Conservation (phyloP, 2,329 filamentous ascomycete genomes). For the Penicillium sp. region DNA sequence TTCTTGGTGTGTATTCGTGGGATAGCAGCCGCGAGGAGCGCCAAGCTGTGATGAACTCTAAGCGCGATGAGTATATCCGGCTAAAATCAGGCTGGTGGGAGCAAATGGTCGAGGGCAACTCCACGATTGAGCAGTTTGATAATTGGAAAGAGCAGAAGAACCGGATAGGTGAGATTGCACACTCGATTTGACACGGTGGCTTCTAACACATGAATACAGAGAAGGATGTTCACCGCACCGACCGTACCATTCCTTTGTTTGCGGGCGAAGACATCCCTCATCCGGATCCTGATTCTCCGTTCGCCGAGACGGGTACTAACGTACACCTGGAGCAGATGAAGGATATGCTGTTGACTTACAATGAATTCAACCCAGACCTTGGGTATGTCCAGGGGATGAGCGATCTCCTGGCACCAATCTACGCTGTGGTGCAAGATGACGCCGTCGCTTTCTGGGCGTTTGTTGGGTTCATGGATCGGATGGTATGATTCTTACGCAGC, state of each 20-base stretch:
- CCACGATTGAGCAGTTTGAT: conserved; percentile 77
- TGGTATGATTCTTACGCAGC: conserved; percentile 51
- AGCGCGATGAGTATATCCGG: conserved; percentile 89
- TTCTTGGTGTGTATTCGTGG: conserved; percentile 91
- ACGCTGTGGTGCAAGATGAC: conserved; percentile 96
- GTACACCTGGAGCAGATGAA: conserved; percentile 99
- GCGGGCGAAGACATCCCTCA: conserved; percentile 95
- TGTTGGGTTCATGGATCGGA: conserved; percentile 92
- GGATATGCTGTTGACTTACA: conserved; percentile 97
- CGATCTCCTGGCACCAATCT: conserved; percentile 90
- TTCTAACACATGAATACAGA: conserved; percentile 60
- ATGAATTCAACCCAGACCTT: conserved; percentile 92
- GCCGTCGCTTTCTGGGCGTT: conserved; percentile 97
- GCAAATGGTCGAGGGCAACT: conserved; percentile 76
- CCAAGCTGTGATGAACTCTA: conserved; percentile 75
- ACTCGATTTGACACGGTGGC: conserved; percentile 4
- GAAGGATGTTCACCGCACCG: conserved; percentile 97
- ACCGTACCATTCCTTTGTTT: conserved; percentile 92
- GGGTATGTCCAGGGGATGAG: conserved; percentile 99
- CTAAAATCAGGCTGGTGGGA: conserved; percentile 98
- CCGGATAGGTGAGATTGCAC: conserved; percentile 73
- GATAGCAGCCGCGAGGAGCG: conserved; percentile 84
- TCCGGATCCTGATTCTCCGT: conserved; percentile 92
- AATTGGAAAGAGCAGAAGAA: conserved; percentile 96
- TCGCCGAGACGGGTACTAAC: conserved; percentile 89